Percentiles rank a stretch among this genome's conserved stretches.
Evolutionary conservation across 257 asterid genomes (phyloP).

Genomic region (Scutellaria galericulata): DNA sequence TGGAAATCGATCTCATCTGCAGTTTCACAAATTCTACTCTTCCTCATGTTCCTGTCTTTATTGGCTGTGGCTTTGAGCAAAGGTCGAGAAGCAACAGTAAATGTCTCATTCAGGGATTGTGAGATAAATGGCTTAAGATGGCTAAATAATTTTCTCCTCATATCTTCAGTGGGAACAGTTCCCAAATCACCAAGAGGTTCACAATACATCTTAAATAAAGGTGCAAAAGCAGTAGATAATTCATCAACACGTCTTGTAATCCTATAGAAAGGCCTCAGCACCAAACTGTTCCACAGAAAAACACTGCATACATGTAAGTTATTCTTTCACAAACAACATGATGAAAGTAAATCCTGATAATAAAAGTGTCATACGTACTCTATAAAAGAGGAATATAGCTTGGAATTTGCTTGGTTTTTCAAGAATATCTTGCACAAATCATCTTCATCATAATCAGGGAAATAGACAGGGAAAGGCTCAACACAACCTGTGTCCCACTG

Average conservation of each 20-base stretch:
- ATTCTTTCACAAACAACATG: slow-evolving; percentile 5
- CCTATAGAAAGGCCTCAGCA: slow-evolving; percentile 75
- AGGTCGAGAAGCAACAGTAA: slow-evolving; percentile 53
- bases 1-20: slow-evolving; percentile 66
- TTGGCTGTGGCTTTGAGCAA: slow-evolving; percentile 44
- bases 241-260: slow-evolving; percentile 87
- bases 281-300: slow-evolving; percentile 65
- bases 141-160: slow-evolving; percentile 62
- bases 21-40: slow-evolving; percentile 49
- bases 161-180: slow-evolving; percentile 59
- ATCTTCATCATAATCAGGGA: slow-evolving; percentile 85
- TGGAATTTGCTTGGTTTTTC: slow-evolving; percentile 64
- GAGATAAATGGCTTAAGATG: slow-evolving; percentile 71
- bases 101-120: slow-evolving; percentile 64
- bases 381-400: slow-evolving; percentile 81
- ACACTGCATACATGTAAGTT: slow-evolving; percentile 17
- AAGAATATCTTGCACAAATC: slow-evolving; percentile 73
- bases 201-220: slow-evolving; percentile 79
- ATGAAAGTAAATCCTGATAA: slow-evolving; percentile 13
- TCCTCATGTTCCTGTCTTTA: slow-evolving; percentile 49
- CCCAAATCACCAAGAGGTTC: slow-evolving; percentile 75
- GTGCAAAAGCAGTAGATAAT: slow-evolving; percentile 63
- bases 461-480: slow-evolving; percentile 77
- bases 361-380: slow-evolving; percentile 58
- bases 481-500: slow-evolving; percentile 71